Base-by-base conservation (phyloP, 1,139 yeast species). In the Geotrichum histeridarum region DNA sequence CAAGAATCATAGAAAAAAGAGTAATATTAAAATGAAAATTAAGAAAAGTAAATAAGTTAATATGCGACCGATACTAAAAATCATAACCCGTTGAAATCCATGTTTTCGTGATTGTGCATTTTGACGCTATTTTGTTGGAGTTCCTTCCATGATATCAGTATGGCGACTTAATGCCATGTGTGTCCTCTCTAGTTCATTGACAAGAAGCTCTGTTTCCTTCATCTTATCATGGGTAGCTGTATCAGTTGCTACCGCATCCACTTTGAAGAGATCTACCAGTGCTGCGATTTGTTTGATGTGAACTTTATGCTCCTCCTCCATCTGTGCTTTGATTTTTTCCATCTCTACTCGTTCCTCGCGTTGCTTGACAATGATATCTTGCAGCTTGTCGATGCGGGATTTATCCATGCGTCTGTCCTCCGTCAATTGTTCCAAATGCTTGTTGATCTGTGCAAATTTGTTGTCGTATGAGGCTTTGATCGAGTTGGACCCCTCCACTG, bases 341-440 rank as follows among this genome's bases (percentile, higher is more conserved):
- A 64, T 52, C 44, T 55, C 51, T 6, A 55, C 58, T 38, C 59
- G 57, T 30, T 62, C 63, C 42, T 51, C 47, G n/a, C 43, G 42
- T 42, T 62, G 62, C 17, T 53, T 53, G 39, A 53, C 55, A 12
- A 63, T 42, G 30, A 57, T 54, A 6, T 42, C 45, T 43, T 58
- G 59, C 33, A 64, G 50, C 15, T 54, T 30, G 2, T 43, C 48
- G 39, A 62, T 53, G 17, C 58, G 61, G 8, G 50, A 54, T 12
- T 56, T 46, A 39, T 64, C 67, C 12, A 42, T 44, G 18, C 57
- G 46, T 9, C 64, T 56, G 14, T 60, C 63, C 15, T 48, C 55
- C 35, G 61, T 61, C 22, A 62, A 53, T 42, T 60, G 57, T 27
- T 49, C 50, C 15, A 60, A 53, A 32, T 61, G 63, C 33, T 59